Evolutionary conservation across 495 filamentous ascomycete genomes (phyloP), one percentile per base, ranked within the genome.

Genomic region (Podospora comata): DNA sequence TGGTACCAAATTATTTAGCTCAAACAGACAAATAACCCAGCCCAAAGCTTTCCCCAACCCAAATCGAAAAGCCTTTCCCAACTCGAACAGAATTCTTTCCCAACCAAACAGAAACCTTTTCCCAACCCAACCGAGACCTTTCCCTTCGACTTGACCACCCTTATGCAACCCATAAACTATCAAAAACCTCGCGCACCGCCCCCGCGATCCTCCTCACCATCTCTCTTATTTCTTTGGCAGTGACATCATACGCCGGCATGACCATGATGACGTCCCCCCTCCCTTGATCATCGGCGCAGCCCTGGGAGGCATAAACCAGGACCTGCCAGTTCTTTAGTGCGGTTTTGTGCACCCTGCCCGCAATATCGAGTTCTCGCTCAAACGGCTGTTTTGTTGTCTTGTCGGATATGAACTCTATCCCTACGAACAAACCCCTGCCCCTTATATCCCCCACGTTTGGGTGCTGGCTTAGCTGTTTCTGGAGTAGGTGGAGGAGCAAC

Each of bases 261-360:
- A 96, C 68, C 61, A 94, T 78, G 26, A 93, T 74, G 77, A 92
- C 89, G 69, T 96, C 92, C 1, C 91, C 92, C 7, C 73, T 77
- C 26, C 83, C 76, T 11, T 3, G 9, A 0, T 87, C 87, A 68
- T 91, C 90, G 1, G 82, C 86, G 4, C 86, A 88, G 3, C 91
- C 92, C 27, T 83, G 78, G 16, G 87, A 85, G 55, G 86, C 85
- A 74, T 94, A 94, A 20, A 94, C 69, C 1, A 85, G 86, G 61
- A 95, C 84, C 53, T 82, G 82, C 68, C 85, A 83, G 0, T 79
- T 70, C 3, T 77, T 72, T 60, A 89, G 70, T 0, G 81, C 86
- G 4, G 74, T 79, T 65, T 84, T 80, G 60, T 88, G 84, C 9
- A 92, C 79, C 32, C 74, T 73, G 39, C 76, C 78, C 1, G 82